Base-by-base conservation (phyloP, 2,329 filamentous ascomycete genomes). In the Arthrocladium fulminans region DNA sequence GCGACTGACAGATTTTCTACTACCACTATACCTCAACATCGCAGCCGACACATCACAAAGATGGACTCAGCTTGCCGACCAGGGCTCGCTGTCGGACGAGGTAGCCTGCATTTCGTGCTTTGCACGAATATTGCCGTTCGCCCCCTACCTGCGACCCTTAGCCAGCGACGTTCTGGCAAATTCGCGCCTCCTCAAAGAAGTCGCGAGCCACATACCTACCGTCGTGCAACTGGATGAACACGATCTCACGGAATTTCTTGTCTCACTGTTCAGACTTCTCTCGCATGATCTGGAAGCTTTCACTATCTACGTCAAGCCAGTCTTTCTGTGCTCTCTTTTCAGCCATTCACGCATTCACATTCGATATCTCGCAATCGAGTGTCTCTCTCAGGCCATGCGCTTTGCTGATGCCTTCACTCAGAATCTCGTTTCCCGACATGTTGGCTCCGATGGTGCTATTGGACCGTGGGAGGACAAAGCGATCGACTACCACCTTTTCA, bases 21-120 rank as follows among this genome's bases (percentile, higher is more conserved):
- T 92, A 61, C 72, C 77, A 55, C 76, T 84, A 60, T 88, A 89
- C 65, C 81, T 86, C 63, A 71, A 76, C 53, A 69, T 89, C 34
- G 86, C 92, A 60, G 79, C 87, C 58, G 89, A 96, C 65, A 73
- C 94, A 43, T 87, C 84, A 66, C 84, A 88, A 53, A 75, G 84
- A 71, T 94, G 88, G 88, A 72, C 41, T 12, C 32, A 24, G 22
- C 24, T 25, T 32, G n/a, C 59, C 29, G 25, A 49, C 12, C 30
- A 19, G 20, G n/a, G 32, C 1, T 59, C 62, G 23, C 23, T 52
- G 3, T 13, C 40, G 23, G 47, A 52, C 22, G 42, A 38, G 60
- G 68, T 54, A 54, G 60, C 41, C 56, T 63, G 43, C 51, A 57
- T 62, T 67, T 53, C 60, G 59, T 52, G 55, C 64, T 47, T 59